Percentiles rank a stretch among this genome's conserved stretches.
phyloP scores from a whole-genome alignment of 345 rosid genomes.

The Pelargonium nanum region DNA sequence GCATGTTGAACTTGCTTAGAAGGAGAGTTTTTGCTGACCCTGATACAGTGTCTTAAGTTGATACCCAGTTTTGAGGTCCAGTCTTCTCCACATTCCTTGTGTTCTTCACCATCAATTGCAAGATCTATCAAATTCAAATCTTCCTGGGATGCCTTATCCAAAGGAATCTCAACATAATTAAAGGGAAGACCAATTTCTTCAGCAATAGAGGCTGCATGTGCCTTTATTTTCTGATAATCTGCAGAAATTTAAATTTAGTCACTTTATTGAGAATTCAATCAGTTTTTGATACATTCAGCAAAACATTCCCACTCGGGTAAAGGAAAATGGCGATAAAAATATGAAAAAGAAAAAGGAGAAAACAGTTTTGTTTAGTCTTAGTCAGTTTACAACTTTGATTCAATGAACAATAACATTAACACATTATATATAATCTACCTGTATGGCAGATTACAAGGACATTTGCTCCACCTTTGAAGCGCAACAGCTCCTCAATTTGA shows the following conservation, averaged over 20 bases:
- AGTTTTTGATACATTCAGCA: not conserved
- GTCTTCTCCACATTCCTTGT: constrained; percentile 47
- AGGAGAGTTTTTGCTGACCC: constrained; percentile 60
- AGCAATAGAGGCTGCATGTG: constrained; percentile 63
- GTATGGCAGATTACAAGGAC: constrained; percentile 86
- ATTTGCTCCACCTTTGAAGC: constrained; percentile 69
- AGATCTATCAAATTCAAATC: constrained; percentile 75
- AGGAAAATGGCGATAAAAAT: not conserved
- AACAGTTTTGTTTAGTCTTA: not conserved
- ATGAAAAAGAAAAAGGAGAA: not conserved
- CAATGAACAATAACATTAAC: not conserved
- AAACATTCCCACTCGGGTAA: not conserved
- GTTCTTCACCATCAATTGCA: constrained; percentile 66
- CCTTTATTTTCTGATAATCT: constrained; percentile 92
- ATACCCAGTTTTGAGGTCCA: constrained; percentile 87
- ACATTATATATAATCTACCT: constrained; percentile 34
- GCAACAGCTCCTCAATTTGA: constrained; percentile 63
- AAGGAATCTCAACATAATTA: constrained; percentile 46
- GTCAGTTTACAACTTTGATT: constrained; percentile 1
- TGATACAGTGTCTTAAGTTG: constrained; percentile 68
- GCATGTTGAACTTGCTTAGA: constrained; percentile 68
- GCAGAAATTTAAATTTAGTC: constrained; percentile 14
- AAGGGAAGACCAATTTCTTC: constrained; percentile 61
- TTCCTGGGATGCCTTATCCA: constrained; percentile 52
- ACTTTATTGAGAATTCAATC: not conserved